These are phyloP conservation scores for Calonectria hawksworthii DNA, from an alignment of 2,329 filamentous ascomycete genomes.

Conservation along the genomic window DNA sequence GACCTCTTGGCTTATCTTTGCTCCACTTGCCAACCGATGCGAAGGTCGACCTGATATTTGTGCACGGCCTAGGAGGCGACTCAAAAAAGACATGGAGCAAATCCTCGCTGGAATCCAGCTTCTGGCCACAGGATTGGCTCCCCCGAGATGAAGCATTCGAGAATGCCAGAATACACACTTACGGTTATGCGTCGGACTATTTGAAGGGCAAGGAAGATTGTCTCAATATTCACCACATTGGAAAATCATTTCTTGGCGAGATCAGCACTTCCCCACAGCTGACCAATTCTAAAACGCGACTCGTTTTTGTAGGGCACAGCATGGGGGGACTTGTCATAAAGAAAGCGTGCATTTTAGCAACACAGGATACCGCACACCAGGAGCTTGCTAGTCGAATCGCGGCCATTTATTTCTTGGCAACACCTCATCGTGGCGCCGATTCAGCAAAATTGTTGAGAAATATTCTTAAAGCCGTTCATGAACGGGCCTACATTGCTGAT, in stretches of 20 bases:
- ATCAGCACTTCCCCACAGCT: conserved; percentile 44
- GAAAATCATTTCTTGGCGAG: conserved; percentile 46
- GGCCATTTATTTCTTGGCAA: conserved; percentile 56
- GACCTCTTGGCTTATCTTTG: conserved; percentile 35
- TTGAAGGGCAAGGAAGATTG: conserved; percentile 40
- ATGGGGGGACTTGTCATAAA: conserved; percentile 60
- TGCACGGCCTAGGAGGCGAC: conserved; percentile 56
- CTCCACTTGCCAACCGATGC: conserved; percentile 39
- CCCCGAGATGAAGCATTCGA: conserved; percentile 44
- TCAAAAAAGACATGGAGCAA: conserved; percentile 57
- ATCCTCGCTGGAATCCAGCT: conserved; percentile 37
- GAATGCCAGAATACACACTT: conserved; percentile 44
- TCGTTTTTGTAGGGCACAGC: conserved; percentile 61
- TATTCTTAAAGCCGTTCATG: conserved; percentile 50
- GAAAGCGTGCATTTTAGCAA: conserved; percentile 51
- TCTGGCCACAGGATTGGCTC: conserved; percentile 53
- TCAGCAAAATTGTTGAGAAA: conserved; percentile 52
- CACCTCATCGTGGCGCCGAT: conserved; percentile 58
- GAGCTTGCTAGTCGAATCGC: conserved; percentile 46
- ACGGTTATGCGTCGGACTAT: conserved; percentile 52
- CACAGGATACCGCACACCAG: conserved; percentile 47
- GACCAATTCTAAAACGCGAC: conserved; percentile 38
- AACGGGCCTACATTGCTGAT: conserved; percentile 54
- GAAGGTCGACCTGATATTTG: conserved; percentile 50
- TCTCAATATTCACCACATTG: conserved; percentile 51